These are phyloP conservation scores for Clonostachys sp. DNA, from an alignment of 2,329 filamentous ascomycete genomes.

Conservation along the genomic window DNA sequence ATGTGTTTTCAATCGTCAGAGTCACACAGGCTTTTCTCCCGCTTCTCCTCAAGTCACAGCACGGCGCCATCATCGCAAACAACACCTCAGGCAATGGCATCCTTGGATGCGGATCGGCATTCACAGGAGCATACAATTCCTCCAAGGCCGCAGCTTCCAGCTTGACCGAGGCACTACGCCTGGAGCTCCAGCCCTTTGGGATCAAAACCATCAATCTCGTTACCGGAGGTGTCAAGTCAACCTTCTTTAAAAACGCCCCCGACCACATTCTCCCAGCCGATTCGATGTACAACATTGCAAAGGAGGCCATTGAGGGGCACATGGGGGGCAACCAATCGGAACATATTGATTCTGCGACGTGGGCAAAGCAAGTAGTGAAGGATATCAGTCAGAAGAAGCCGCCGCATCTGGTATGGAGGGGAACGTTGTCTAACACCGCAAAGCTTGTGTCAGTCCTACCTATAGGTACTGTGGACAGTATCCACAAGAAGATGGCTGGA, in stretches of 20 bases:
- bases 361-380: neutral
- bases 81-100: neutral
- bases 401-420: neutral
- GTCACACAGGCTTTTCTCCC: constrained; percentile 10
- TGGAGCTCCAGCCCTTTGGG: constrained; percentile 18
- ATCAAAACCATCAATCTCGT: constrained; percentile 13
- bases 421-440: constrained; percentile 22
- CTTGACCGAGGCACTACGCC: constrained; percentile 14
- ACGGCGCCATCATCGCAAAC: neutral
- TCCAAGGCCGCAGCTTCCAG: constrained; percentile 3
- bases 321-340: neutral
- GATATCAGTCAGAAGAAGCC: neutral
- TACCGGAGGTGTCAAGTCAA: constrained; percentile 5
- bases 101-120: neutral
- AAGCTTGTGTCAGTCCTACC: constrained; percentile 57
- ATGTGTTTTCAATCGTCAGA: constrained; percentile 27
- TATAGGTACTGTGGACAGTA: constrained; percentile 47
- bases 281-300: neutral
- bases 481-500: constrained; percentile 18
- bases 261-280: neutral
- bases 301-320: neutral
- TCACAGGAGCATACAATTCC: neutral
- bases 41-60: constrained; percentile 9
- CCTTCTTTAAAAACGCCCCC: neutral
- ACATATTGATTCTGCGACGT: neutral